Percentiles rank a stretch among this genome's conserved stretches.
phyloP scores from a whole-genome alignment of 73 alveolate genomes.

The Symbiodinium natans region DNA sequence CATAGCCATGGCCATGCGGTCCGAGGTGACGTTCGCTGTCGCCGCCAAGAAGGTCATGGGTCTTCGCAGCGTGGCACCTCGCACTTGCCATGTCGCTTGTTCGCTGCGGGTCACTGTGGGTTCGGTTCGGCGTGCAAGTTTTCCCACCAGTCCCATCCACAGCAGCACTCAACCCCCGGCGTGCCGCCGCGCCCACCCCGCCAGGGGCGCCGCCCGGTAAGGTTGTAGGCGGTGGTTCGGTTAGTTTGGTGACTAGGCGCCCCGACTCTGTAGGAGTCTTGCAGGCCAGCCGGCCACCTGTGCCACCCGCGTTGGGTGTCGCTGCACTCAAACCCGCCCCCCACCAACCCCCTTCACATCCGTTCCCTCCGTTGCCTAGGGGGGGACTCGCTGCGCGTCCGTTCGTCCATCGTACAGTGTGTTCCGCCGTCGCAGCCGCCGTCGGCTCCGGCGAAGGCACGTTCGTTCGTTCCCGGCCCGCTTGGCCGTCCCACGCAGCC shows the following conservation, averaged over 20 bases:
- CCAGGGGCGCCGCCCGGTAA: neutral
- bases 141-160: neutral
- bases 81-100: neutral
- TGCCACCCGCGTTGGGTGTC: neutral
- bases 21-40: neutral
- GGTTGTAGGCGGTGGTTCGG: neutral
- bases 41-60: neutral
- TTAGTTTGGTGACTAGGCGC: too few relatives aligned
- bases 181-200: neutral
- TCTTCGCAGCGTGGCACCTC: neutral
- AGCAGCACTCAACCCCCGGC: neutral
- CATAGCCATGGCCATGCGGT: neutral
- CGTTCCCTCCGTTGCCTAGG: too few relatives aligned
- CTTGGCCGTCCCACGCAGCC: neutral
- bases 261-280: neutral
- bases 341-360: neutral
- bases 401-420: too few relatives aligned
- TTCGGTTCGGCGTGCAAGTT: neutral
- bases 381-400: too few relatives aligned
- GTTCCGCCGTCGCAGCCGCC: neutral
- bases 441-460: neutral
- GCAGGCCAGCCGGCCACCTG: neutral
- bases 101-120: neutral
- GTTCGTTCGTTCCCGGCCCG: neutral
- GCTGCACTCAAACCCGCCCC: neutral